Percentiles rank a stretch among this genome's conserved stretches.
Conservation (phyloP, 371 early-diverging fungal genomes). For the Mortierella sp. region DNA sequence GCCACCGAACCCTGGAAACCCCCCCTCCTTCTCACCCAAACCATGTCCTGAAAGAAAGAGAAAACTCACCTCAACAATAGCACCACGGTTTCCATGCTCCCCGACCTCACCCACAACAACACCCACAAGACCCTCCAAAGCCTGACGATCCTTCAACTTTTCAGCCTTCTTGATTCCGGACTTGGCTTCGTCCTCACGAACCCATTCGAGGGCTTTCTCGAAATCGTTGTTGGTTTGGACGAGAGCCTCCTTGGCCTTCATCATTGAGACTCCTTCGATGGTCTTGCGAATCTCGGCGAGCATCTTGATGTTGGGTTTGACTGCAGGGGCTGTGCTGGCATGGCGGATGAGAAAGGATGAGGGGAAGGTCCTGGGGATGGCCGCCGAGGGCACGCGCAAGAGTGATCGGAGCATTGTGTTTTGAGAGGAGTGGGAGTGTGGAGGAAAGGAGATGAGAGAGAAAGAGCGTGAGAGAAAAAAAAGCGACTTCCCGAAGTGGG, state of each 20-base stretch:
- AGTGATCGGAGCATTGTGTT: constrained; percentile 45
- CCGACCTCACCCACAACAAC: constrained; percentile 68
- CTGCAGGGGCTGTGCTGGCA: constrained; percentile 28
- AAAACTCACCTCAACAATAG: constrained; percentile 75
- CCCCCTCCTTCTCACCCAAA: too few species aligned
- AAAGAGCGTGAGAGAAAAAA: constrained; percentile 8
- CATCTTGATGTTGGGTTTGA: constrained; percentile 81
- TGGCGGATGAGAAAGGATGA: constrained; percentile 25
- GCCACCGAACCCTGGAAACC: not conserved
- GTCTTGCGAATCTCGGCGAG: constrained; percentile 87
- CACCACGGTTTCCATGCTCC: constrained; percentile 62
- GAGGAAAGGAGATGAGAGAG: not conserved
- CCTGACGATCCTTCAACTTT: constrained; percentile 75
- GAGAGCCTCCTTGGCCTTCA: constrained; percentile 92
- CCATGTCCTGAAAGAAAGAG: not conserved
- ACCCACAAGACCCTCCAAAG: constrained; percentile 83
- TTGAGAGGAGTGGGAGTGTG: not conserved
- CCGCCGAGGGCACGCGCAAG: constrained; percentile 27
- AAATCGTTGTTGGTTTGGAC: constrained; percentile 80
- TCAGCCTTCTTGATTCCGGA: constrained; percentile 85
- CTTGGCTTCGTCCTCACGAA: constrained; percentile 77
- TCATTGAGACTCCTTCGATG: constrained; percentile 72
- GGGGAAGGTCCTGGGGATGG: constrained; percentile 13
- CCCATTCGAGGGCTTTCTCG: constrained; percentile 87
- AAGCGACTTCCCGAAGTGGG: not conserved